Percentiles rank a stretch among this genome's conserved stretches.
Evolutionary conservation across 2,329 filamentous ascomycete species (phyloP).

Genomic region (Monosporascus sp.): DNA sequence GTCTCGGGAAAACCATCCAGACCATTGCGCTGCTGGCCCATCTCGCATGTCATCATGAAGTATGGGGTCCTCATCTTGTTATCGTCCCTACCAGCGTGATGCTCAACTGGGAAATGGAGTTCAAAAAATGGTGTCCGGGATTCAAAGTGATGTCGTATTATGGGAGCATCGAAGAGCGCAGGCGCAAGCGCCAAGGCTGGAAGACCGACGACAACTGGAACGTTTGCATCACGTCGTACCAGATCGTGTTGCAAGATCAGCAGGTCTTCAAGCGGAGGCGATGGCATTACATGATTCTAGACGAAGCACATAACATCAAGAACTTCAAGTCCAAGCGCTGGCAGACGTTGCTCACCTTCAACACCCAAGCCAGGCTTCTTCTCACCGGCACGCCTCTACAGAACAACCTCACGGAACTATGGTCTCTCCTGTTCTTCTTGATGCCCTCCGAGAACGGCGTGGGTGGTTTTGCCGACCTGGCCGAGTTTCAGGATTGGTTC

Average conservation of each 20-base stretch:
- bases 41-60: constrained; percentile 79
- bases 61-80: constrained; percentile 94
- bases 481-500: constrained; percentile 95
- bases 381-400: constrained; percentile 93
- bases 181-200: constrained; percentile 88
- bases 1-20: constrained; percentile 95
- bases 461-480: constrained; percentile 88
- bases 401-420: constrained; percentile 93
- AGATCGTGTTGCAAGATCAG: constrained; percentile 89
- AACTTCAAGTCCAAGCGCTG: constrained; percentile 98
- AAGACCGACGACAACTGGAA: constrained; percentile 92
- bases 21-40: constrained; percentile 93
- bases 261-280: constrained; percentile 86
- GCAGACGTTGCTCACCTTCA: constrained; percentile 92
- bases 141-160: constrained; percentile 99
- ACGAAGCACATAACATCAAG: constrained; percentile 99
- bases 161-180: constrained; percentile 86
- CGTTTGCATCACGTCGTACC: constrained; percentile 95
- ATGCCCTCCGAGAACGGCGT: constrained; percentile 87
- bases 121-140: constrained; percentile 97
- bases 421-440: constrained; percentile 94
- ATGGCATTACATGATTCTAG: constrained; percentile 98
- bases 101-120: constrained; percentile 99
- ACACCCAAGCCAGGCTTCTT: constrained; percentile 79
- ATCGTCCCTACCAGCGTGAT: constrained; percentile 98